Evolutionary conservation across 306 rosid genomes (phyloP).

Genomic region (Abrus pulchellus): DNA sequence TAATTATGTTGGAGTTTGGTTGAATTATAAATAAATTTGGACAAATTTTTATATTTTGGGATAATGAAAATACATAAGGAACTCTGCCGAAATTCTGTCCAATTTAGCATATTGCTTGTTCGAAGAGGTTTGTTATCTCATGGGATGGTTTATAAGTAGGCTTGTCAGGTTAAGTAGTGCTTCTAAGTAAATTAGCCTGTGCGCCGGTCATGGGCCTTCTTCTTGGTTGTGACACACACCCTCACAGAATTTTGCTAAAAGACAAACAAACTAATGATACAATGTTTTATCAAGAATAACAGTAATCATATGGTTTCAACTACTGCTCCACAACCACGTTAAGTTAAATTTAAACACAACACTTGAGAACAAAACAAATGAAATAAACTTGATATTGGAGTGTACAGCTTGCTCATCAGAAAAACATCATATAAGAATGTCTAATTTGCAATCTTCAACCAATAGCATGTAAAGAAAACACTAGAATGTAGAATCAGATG

Average conservation of each 20-base stretch:
- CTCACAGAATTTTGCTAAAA: neutral
- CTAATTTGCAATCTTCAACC: slow-evolving; percentile 23
- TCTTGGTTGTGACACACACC: neutral
- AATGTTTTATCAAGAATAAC: slow-evolving; percentile 6
- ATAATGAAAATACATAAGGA: too few relatives aligned
- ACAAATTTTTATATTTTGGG: too few relatives aligned
- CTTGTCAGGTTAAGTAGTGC: too few relatives aligned
- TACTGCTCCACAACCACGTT: slow-evolving; percentile 24
- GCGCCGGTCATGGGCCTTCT: too few relatives aligned
- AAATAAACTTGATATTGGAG: slow-evolving; percentile 23
- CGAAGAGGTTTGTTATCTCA: too few relatives aligned
- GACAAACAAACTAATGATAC: neutral
- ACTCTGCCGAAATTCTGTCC: too few relatives aligned
- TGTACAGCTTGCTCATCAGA: neutral
- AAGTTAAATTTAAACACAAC: slow-evolving; percentile 4
- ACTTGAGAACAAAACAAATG: neutral
- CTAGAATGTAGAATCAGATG: slow-evolving; percentile 21
- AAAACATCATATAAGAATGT: slow-evolving; percentile 6
- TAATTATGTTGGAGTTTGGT: too few relatives aligned
- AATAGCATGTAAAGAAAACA: neutral
- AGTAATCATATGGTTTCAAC: slow-evolving; percentile 8
- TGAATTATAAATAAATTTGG: too few relatives aligned
- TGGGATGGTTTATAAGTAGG: too few relatives aligned
- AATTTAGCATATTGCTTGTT: too few relatives aligned
- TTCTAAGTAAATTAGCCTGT: too few relatives aligned